Percentiles rank a stretch among this genome's conserved stretches.
These are phyloP conservation scores for Exophiala dermatitidis DNA, from an alignment of 2,329 filamentous ascomycete species.

Conservation along the genomic window DNA sequence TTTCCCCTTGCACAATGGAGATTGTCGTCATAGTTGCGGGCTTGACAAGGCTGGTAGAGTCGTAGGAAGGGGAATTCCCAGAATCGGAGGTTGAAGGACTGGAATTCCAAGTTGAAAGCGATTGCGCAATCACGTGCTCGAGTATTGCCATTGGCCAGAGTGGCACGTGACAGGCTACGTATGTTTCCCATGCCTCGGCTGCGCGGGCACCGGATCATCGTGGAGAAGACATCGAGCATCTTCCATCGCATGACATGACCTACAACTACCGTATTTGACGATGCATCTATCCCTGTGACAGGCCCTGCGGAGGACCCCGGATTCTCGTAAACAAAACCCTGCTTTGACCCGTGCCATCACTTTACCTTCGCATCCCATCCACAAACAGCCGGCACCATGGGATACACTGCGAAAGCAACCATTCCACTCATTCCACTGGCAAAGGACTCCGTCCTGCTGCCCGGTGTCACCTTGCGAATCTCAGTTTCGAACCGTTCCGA, in stretches of 20 bases:
- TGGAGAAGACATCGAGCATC: constrained; percentile 12
- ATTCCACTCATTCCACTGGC: constrained; percentile 77
- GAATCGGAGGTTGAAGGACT: neutral
- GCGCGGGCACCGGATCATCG: neutral
- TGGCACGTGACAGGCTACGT: neutral
- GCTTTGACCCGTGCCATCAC: neutral
- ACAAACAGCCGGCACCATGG: constrained; percentile 12
- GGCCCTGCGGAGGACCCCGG: constrained; percentile 1
- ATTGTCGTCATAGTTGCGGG: constrained; percentile 13
- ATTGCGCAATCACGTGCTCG: too few species aligned
- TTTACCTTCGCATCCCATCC: constrained; percentile 1
- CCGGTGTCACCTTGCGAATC: constrained; percentile 77
- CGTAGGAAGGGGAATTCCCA: neutral
- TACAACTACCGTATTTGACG: neutral
- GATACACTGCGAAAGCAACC: constrained; percentile 34
- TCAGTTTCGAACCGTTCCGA: constrained; percentile 77
- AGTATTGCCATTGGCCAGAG: neutral
- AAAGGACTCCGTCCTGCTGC: constrained; percentile 72
- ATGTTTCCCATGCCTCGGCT: constrained; percentile 9
- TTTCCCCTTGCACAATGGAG: constrained; percentile 11
- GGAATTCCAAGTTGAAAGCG: too few species aligned
- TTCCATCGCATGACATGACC: constrained; percentile 10
- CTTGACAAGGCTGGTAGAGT: neutral
- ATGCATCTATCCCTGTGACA: constrained; percentile 11
- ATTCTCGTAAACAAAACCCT: constrained; percentile 10